Base-by-base conservation (phyloP, 768 basidiomycete genomes). In the Dacryopinax spathularia region DNA sequence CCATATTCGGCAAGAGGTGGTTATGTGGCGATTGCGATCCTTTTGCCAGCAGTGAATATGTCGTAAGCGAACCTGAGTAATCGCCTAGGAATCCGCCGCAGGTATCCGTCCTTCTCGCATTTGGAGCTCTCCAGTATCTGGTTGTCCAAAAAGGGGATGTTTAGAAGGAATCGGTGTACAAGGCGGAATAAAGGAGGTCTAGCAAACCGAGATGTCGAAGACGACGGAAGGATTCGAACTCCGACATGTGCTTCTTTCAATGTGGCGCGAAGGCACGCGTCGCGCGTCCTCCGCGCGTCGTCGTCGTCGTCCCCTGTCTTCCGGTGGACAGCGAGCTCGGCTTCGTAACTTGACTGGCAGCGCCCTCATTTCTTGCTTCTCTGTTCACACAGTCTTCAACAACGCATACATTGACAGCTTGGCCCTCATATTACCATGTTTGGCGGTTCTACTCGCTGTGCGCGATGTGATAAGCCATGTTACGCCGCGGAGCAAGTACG, bases 401-500 rank as follows among this genome's bases (percentile, higher is more conserved):
- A 29, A n/a, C n/a, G n/a, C n/a, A n/a, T n/a, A n/a, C n/a, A n/a
- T n/a, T n/a, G n/a, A n/a, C n/a, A n/a, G n/a, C n/a, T n/a, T n/a
- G n/a, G n/a, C n/a, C n/a, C n/a, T n/a, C n/a, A n/a, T n/a, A n/a
- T 56, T 29, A 56, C 29, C 48, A 56, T 56, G 48, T 89, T 86
- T 69, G 84, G 85, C 65, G 86, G 84, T 44, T 82, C 83, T 2
- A 82, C 87, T 31, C 74, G 77, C 61, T 93, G 90, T 71, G 87
- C 90, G 16, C 75, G 82, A 70, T 93, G 90, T 74, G 74, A 73
- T 64, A 89, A 86, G 73, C 73, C 81, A 0, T 91, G 93, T 33
- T 94, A 94, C 74, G 87, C 87, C 65, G 91, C 90, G 61, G 91
- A 94, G 73, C 89, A 93, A 81, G 88, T 86, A 65, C 66, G 78